These are phyloP conservation scores for Pichia occidentalis DNA, from an alignment of 805 yeast species.

Conservation along the genomic window DNA sequence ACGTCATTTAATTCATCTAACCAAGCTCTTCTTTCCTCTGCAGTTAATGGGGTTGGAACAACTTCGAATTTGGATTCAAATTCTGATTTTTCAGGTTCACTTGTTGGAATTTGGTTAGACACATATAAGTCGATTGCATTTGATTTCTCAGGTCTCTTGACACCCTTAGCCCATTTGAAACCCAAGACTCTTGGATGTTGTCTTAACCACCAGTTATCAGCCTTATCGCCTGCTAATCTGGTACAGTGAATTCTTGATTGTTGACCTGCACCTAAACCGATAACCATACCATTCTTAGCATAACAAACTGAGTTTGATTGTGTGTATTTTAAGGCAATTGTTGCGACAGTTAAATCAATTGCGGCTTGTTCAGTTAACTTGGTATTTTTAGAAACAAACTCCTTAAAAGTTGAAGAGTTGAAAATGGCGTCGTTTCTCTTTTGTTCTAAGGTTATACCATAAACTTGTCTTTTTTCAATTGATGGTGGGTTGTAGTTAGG, in stretches of 20 bases:
- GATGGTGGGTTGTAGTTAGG: conserved; percentile 83
- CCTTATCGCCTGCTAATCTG: conserved; percentile 98
- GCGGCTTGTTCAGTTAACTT: conserved; percentile 85
- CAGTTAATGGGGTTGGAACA: conserved; percentile 78
- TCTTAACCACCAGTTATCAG: conserved; percentile 99
- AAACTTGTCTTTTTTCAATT: conserved; percentile 88
- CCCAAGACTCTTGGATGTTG: conserved; percentile 93
- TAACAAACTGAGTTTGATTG: conserved; percentile 98
- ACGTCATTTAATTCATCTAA: conserved; percentile 71
- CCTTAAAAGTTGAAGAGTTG: conserved; percentile 83
- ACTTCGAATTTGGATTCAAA: conserved; percentile 83
- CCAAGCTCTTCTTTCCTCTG: conserved; percentile 86
- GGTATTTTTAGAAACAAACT: conserved; percentile 83
- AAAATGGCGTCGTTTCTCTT: conserved; percentile 97
- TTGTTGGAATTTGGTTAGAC: conserved; percentile 81
- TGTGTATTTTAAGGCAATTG: conserved; percentile 94
- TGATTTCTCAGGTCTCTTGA: conserved; percentile 96
- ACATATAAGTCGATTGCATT: conserved; percentile 95
- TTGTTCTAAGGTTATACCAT: conserved; percentile 92
- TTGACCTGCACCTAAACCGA: conserved; percentile 99
- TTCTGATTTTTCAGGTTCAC: conserved; percentile 89
- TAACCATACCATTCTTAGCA: conserved; percentile 98
- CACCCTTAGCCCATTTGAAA: conserved; percentile 97
- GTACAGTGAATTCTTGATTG: conserved; percentile 99
- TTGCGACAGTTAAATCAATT: conserved; percentile 92